These are phyloP conservation scores for Fusarium floridanum DNA, from an alignment of 2,329 filamentous ascomycete genomes.

Conservation along the genomic window DNA sequence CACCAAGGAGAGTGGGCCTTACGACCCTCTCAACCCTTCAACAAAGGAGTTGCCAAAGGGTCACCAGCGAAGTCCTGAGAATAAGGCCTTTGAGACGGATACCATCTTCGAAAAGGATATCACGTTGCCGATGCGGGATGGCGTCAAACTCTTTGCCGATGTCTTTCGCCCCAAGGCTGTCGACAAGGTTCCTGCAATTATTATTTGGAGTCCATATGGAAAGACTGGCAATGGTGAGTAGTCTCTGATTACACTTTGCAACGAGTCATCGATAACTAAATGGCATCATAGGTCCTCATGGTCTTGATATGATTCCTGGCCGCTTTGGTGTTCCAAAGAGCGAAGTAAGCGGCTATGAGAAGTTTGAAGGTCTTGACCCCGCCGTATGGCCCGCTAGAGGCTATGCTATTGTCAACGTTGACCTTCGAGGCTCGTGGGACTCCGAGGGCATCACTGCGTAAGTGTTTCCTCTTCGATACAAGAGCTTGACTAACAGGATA, in stretches of 20 bases:
- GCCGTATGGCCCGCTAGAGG: conserved; percentile 28
- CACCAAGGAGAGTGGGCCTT: conserved; percentile 5
- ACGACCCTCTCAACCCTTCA: conserved; percentile 10
- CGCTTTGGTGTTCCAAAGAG: conserved; percentile 10
- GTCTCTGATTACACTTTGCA: neutral
- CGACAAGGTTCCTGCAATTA: neutral
- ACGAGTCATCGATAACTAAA: neutral
- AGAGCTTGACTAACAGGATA: neutral
- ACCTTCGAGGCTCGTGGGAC: conserved; percentile 13
- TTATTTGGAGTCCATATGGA: conserved; percentile 14
- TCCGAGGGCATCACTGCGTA: conserved; percentile 13
- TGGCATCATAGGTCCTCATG: neutral
- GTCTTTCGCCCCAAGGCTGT: conserved; percentile 1
- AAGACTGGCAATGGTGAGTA: conserved; percentile 16
- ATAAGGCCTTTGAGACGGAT: conserved; percentile 2
- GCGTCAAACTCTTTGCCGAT: conserved; percentile 10
- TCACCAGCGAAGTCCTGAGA: neutral
- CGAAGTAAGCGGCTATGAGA: conserved; percentile 20
- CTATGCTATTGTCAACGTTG: conserved; percentile 24
- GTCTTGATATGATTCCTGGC: conserved; percentile 8
- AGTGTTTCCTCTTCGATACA: neutral
- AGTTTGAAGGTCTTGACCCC: conserved; percentile 30
- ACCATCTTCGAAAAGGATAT: conserved; percentile 16
- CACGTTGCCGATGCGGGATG: conserved; percentile 7
- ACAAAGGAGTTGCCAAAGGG: neutral